These are phyloP conservation scores for Nevesoporus exiguus DNA, from an alignment of 768 basidiomycete genomes.

Conservation along the genomic window DNA sequence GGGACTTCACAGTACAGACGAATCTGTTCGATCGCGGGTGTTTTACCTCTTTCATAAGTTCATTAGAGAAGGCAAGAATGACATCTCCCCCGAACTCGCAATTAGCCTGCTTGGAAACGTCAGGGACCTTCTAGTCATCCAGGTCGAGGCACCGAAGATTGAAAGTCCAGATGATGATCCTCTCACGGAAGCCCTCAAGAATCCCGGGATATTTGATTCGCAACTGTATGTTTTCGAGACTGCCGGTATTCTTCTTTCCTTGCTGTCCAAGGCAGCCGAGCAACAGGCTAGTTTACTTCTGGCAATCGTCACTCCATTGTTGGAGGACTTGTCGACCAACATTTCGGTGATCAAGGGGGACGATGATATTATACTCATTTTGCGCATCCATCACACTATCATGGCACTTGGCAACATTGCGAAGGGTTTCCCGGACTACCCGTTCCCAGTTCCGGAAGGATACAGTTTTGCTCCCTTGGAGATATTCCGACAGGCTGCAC, in stretches of 20 bases:
- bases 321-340: constrained; percentile 64
- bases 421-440: constrained; percentile 94
- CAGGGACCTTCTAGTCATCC: constrained; percentile 74
- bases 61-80: constrained; percentile 76
- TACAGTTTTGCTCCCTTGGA: constrained; percentile 69
- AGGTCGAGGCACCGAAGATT: constrained; percentile 70
- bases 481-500: constrained; percentile 81
- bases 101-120: constrained; percentile 67
- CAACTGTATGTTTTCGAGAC: constrained; percentile 96
- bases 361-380: constrained; percentile 71
- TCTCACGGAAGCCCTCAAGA: constrained; percentile 76
- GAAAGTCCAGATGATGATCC: constrained; percentile 73
- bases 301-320: constrained; percentile 77
- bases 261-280: constrained; percentile 63
- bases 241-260: constrained; percentile 76
- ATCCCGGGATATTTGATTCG: constrained; percentile 72
- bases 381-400: constrained; percentile 88
- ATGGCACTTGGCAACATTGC: constrained; percentile 94
- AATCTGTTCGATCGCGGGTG: constrained; percentile 66
- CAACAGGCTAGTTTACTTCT: constrained; percentile 67
- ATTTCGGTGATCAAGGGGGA: constrained; percentile 54
- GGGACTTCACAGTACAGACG: constrained; percentile 79
- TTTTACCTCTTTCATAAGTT: constrained; percentile 94
- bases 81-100: constrained; percentile 72
- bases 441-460: constrained; percentile 60